Evolutionary conservation across 1,139 yeast genomes (phyloP).

Genomic region (Sugiyamaella xylanicola): DNA sequence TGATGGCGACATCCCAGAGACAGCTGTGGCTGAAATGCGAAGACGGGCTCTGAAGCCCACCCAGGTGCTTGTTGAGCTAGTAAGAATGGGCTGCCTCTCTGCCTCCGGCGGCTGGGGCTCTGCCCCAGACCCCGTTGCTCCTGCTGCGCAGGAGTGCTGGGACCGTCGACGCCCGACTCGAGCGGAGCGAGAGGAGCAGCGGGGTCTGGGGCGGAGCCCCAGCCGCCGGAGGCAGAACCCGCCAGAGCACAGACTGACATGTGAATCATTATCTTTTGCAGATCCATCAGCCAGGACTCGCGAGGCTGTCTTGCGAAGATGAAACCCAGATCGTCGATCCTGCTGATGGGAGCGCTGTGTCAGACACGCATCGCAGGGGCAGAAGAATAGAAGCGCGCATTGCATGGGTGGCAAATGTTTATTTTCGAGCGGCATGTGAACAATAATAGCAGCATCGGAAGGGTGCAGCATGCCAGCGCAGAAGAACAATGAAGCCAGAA

Average conservation of each 20-base stretch:
- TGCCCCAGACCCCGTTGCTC: conserved; percentile 10
- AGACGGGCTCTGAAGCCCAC: too few species aligned
- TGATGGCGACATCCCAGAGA: too few species aligned
- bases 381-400: not conserved
- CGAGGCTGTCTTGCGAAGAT: too few species aligned
- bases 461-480: not conserved
- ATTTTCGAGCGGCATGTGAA: not conserved
- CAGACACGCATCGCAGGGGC: not conserved
- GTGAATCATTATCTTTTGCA: too few species aligned
- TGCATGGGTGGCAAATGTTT: conserved; percentile 6
- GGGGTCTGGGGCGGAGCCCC: conserved; percentile 1
- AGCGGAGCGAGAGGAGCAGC: not conserved
- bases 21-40: too few species aligned
- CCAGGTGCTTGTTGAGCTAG: too few species aligned
- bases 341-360: too few species aligned
- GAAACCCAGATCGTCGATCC: too few species aligned
- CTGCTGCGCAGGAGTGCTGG: conserved; percentile 2
- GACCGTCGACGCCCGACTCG: not conserved
- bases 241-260: not conserved
- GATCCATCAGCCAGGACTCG: too few species aligned
- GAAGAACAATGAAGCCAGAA: too few species aligned
- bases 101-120: conserved; percentile 15
- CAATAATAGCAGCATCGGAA: not conserved
- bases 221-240: not conserved
- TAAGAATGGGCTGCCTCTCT: not conserved